Base-by-base conservation (phyloP, 768 basidiomycete species). In the Podaxis pistillaris region DNA sequence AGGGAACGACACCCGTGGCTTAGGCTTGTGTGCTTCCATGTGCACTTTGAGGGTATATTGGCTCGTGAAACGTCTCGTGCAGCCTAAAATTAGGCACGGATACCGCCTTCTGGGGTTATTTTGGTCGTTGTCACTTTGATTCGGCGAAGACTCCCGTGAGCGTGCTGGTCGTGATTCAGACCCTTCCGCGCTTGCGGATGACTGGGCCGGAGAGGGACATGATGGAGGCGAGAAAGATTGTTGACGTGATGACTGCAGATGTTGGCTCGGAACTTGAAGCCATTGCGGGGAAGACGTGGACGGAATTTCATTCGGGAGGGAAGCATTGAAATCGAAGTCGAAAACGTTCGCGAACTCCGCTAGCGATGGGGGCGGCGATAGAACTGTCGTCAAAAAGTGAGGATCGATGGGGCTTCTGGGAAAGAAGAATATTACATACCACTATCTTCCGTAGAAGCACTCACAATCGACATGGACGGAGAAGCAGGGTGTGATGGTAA, bases 1-100 rank as follows among this genome's bases (percentile, higher is more conserved):
- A 17, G 79, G 79, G 65, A 81, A 83, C 1, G 78, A 73, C 0
- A 75, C 72, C 33, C 79, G 78, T 5, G 79, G 81, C 65, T 83
- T 83, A 17, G 81, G 81, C 64, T 79, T 81, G 68, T 85, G 83
- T 0, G 83, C 80, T 59, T 81, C 80, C 79, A 82, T 79, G 66
- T 85, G 83, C 40, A 83, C 82, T 63, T 80, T 80, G 19, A 83
- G 72, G 8, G 83, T 84, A 68, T 84, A 83, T 64, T 83, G 79
- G 63, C 79, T 81, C 4, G 81, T 84, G 67, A 84, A 85, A 8
- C 79, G 75, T 38, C 83, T 78, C 37, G 71, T 71, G 67, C 83
- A 85, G 3, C 79, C 80, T 13, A 78, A 69, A 46, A 82, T 72
- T 44, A 79, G 72, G 65, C 83, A 83, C 12, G 81, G 82, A 62